Evolutionary conservation across 345 rosid species (phyloP).

Genomic region (Murraya paniculata): DNA sequence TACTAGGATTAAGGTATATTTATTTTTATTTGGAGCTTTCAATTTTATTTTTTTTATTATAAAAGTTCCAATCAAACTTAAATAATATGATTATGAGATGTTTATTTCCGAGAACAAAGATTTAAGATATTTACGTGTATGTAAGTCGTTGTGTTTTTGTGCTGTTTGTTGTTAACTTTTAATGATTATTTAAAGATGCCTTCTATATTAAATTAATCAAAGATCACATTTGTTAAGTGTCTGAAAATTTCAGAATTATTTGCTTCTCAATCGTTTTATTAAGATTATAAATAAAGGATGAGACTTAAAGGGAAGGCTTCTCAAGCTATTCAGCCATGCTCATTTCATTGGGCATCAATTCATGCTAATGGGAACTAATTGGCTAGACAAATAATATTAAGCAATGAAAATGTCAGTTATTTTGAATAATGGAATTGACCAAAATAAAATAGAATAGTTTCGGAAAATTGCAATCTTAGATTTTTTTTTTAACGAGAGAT

Average conservation of each 20-base stretch:
- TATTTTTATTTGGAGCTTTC: background rate
- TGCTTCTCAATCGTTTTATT: no score
- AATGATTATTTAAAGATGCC: background rate
- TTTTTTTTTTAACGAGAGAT: background rate
- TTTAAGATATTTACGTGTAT: background rate
- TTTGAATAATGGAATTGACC: background rate
- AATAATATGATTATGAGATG: background rate
- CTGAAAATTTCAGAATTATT: no score
- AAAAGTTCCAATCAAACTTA: background rate
- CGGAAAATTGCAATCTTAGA: background rate
- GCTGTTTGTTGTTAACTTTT: background rate
- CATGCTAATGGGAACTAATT: no score
- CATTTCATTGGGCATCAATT: no score
- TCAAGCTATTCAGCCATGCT: no score
- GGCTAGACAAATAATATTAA: no score
- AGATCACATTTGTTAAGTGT: background rate
- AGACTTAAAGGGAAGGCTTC: no score
- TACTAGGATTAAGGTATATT: background rate
- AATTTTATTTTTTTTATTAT: background rate
- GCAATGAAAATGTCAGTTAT: background rate
- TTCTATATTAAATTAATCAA: background rate
- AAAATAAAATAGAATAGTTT: background rate
- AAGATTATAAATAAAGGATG: background rate
- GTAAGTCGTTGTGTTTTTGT: background rate
- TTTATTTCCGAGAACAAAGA: background rate